Base-by-base conservation (phyloP, 1,284 basidiomycete species). In the Ganoderma sp. region DNA sequence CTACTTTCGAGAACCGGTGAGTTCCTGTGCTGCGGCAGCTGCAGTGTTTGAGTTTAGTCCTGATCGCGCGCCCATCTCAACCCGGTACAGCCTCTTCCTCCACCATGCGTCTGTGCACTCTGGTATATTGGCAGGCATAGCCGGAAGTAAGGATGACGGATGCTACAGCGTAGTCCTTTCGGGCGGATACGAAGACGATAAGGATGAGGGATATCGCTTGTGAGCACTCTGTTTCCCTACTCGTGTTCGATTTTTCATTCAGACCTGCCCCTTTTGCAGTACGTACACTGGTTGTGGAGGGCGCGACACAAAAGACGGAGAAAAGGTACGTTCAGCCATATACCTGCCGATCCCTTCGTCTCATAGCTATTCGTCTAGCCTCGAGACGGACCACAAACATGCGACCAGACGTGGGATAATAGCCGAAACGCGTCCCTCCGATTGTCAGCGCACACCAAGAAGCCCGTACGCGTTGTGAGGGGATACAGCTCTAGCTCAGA, bases 131-230 rank as follows among this genome's bases (percentile, higher is more conserved):
- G 71, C 70, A 3, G 76, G 76, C 6, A 77, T 77, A 15, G 66
- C 48, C 37, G 76, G 76, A 1, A 66, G 43, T 25, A 73, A 72
- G 45, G 41, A 67, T n/a, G 59, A 73, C 0, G 82, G 83, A 1
- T 83, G 82, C 6, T 82, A 72, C 50, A 83, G 83, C 7, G 77
- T 85, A 22, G 83, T 82, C 8, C 52, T 84, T 9, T 82, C 82
- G 9, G 79, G 75, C 2, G 79, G 79, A 10, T 85, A 85, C 63
- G 79, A 81, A 52, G 84, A 85, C 67, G 78, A 85, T 66, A 32
- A 69, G 4, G 84, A 84, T 59, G 14, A 67, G 0, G 84, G 84
- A 3, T 76, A 82, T 0, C 75, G 15, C 39, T 79, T 85, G 83
- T 84, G 71, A 48, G 81, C 70, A 6, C 8, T 14, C 68, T 32